Base-by-base conservation (phyloP, 2,329 filamentous ascomycete genomes). In the Dryadomyces sulphureus region DNA sequence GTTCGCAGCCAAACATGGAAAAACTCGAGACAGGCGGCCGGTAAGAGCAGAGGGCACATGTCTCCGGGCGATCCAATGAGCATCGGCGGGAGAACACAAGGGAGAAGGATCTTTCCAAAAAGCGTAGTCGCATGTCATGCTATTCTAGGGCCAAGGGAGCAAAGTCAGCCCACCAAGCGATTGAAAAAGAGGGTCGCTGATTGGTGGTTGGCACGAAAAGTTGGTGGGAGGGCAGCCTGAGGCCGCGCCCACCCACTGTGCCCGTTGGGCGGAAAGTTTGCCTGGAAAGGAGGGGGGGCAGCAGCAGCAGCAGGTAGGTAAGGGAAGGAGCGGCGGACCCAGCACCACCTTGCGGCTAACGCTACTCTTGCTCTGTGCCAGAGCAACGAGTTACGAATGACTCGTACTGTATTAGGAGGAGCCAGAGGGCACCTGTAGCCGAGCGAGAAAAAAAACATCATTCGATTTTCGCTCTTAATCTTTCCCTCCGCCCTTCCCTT, bases 401-500 rank as follows among this genome's bases (percentile, higher is more conserved):
- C 17, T 32, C 36, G 24, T 11, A 41, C 38, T n/a, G n/a, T n/a
- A n/a, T n/a, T n/a, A n/a, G n/a, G 30, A 38, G 11, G 24, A 22
- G 19, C 24, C 24, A 21, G 22, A 17, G 27, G 27, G 41, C 20
- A 20, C 22, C 24, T 45, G 46, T 45, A 49, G 39, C 49, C 50
- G 46, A 50, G 45, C 39, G 41, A 41, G 40, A 46, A 49, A 52
- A 52, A 52, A 54, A 57, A 54, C 53, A 52, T 53, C 52, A 50
- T 52, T 51, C 50, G 49, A 53, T 53, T 52, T 39, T 54, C 53
- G 49, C 50, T 52, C 48, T 47, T 38, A 48, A 20, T 42, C 49
- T 51, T 53, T 54, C 50, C 43, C 46, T 48, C 46, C 49, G 19
- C 6, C 38, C 38, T 39, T 40, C 38, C 35, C n/a, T 43, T 35